Evolutionary conservation across 768 basidiomycete species (phyloP).

Genomic region (Agrocybe chaxingu): DNA sequence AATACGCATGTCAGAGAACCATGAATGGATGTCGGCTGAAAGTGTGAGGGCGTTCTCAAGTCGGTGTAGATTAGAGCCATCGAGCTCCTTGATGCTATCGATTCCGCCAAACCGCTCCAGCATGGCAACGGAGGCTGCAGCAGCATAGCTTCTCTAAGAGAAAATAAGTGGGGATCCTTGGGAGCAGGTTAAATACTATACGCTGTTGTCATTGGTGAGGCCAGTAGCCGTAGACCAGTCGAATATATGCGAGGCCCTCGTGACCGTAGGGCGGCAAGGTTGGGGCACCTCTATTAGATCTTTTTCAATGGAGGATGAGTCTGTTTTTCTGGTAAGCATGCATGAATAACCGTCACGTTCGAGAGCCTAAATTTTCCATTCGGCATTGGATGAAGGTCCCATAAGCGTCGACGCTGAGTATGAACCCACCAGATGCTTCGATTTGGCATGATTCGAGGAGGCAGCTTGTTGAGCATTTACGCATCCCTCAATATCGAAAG

Average conservation of each 20-base stretch:
- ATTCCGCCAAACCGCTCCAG: slow-evolving; percentile 11
- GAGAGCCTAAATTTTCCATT: neutral
- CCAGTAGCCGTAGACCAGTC: neutral
- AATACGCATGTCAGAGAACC: slow-evolving; percentile 13
- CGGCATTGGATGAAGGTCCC: neutral
- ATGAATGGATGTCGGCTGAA: neutral
- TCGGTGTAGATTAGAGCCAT: slow-evolving; percentile 22
- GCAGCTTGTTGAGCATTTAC: neutral
- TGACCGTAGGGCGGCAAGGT: neutral
- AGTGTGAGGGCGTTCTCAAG: slow-evolving; percentile 22
- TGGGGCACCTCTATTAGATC: neutral
- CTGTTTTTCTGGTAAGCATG: neutral
- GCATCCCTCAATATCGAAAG: neutral
- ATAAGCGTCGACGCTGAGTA: neutral
- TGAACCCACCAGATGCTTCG: neutral
- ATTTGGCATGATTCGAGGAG: neutral
- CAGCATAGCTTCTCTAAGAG: slow-evolving; percentile 13
- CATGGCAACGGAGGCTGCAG: slow-evolving; percentile 15
- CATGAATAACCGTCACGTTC: neutral
- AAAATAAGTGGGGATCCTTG: neutral
- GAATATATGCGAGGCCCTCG: neutral
- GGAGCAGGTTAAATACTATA: neutral
- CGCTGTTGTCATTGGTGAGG: neutral
- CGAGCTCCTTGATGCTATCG: slow-evolving; percentile 15
- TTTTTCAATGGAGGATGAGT: neutral